These are phyloP conservation scores for Cryphonectria japonica DNA, from an alignment of 2,329 filamentous ascomycete species.

Conservation along the genomic window DNA sequence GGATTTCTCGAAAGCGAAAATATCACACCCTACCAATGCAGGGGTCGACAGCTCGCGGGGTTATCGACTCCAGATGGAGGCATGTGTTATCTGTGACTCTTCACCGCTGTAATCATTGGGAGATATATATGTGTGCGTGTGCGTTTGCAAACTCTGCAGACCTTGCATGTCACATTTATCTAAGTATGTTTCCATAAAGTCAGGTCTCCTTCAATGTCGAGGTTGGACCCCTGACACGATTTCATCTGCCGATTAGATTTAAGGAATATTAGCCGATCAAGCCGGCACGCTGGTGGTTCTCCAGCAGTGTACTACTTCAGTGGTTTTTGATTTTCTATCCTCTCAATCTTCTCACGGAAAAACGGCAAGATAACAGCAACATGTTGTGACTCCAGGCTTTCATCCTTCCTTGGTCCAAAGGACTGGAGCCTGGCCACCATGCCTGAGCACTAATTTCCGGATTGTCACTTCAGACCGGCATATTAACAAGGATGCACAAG, in stretches of 20 bases:
- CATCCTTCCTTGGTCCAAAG: too few relatives aligned
- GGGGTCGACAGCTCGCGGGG: neutral
- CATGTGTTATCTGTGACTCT: neutral
- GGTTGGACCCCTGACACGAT: neutral
- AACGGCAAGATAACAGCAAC: too few relatives aligned
- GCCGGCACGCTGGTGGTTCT: neutral
- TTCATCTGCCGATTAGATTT: neutral
- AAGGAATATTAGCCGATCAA: neutral
- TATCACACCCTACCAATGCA: slow-evolving; percentile 1
- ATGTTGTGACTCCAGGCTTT: too few relatives aligned
- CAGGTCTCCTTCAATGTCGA: neutral
- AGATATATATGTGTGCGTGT: neutral
- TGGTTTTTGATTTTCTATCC: neutral
- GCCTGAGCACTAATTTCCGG: too few relatives aligned
- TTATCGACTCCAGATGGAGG: neutral
- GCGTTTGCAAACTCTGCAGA: neutral
- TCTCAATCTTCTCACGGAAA: too few relatives aligned
- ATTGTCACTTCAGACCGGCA: too few relatives aligned
- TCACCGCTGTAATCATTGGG: neutral
- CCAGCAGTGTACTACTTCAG: neutral
- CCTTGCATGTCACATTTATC: neutral
- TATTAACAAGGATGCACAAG: too few relatives aligned
- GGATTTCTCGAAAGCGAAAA: neutral
- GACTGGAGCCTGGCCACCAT: too few relatives aligned
- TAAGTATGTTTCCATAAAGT: neutral